phyloP scores from a whole-genome alignment of 1,139 yeast species.

The Hansenula sp. region DNA sequence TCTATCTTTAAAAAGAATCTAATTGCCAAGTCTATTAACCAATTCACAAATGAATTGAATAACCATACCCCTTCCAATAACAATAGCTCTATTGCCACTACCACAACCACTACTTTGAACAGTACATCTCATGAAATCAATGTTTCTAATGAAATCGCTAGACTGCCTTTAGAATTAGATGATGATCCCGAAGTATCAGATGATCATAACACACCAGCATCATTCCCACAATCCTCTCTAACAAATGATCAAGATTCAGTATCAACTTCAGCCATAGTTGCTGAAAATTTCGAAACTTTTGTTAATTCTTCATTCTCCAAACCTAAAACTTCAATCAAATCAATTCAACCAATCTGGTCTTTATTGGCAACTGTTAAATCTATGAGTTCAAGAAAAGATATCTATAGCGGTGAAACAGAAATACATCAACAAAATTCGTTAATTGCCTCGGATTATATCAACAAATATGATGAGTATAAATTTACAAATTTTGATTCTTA shows the following conservation, averaged over 20 bases:
- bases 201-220: conserved; percentile 12
- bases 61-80: neutral
- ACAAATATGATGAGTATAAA: conserved; percentile 32
- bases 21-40: conserved; percentile 32
- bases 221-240: conserved; percentile 18
- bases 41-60: conserved; percentile 23
- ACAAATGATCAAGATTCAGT: conserved; percentile 23
- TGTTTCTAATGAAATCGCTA: conserved; percentile 5
- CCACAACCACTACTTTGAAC: conserved; percentile 2
- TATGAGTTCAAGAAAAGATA: conserved; percentile 42
- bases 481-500: conserved; percentile 28
- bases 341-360: conserved; percentile 66
- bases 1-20: conserved; percentile 30
- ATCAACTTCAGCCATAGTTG: conserved; percentile 39
- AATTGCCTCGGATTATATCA: conserved; percentile 29
- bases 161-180: conserved; percentile 4
- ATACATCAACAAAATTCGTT: conserved; percentile 16
- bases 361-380: conserved; percentile 60
- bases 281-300: conserved; percentile 54
- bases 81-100: neutral
- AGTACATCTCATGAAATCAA: conserved; percentile 9
- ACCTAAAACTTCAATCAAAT: conserved; percentile 19
- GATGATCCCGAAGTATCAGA: conserved; percentile 2
- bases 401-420: conserved; percentile 34
- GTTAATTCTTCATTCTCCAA: conserved; percentile 26